Base-by-base conservation (phyloP, 352 stramenopile genomes). In the Phytophthora pseudosyringae region DNA sequence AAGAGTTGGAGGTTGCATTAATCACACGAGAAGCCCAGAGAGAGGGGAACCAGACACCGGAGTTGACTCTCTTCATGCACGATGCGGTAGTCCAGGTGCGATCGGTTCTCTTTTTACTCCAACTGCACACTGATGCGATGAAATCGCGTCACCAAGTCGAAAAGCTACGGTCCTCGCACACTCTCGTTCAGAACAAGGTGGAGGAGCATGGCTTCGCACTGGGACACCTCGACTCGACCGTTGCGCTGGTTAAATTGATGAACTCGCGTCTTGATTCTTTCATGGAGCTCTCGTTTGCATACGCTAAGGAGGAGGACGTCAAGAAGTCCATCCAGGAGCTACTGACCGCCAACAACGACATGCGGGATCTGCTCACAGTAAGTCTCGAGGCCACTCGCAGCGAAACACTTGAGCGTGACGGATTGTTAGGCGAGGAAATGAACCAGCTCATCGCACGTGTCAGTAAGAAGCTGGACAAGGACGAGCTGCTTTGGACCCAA, bases 391-490 rank as follows among this genome's bases (percentile, higher is more conserved):
- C 43, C 7, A 81, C 67, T 0, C 54, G 83, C 25, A 64, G 12
- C 11, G 80, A 90, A 33, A 75, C 78, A 6, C 40, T 80, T 12
- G 71, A 82, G 38, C 78, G 80, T 4, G 78, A 90, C 26, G 76
- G 81, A 12, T 44, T 78, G 5, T 59, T 93, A 0, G 84, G 89
- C 39, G 64, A 72, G 5, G 84, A 93, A 26, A 54, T 93, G 39
- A 71, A 73, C 38, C 82, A 93, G 38, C 68, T 93, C 13, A 78
- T 83, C 16, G 71, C 71, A 7, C 81, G 81, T 6, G 78, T 93
- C 29, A 86, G 80, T 49, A 91, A 88, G 61, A 92, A 92, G 36
- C 67, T 89, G 3, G 83, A 93, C 62, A 90, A 91, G 60, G 81
- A 90, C 52, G 80, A 93, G 28, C 67, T 93, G 32, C 68, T 91